Evolutionary conservation across 2,329 filamentous ascomycete genomes (phyloP).

Genomic region (Phaeoacremonium minimum): DNA sequence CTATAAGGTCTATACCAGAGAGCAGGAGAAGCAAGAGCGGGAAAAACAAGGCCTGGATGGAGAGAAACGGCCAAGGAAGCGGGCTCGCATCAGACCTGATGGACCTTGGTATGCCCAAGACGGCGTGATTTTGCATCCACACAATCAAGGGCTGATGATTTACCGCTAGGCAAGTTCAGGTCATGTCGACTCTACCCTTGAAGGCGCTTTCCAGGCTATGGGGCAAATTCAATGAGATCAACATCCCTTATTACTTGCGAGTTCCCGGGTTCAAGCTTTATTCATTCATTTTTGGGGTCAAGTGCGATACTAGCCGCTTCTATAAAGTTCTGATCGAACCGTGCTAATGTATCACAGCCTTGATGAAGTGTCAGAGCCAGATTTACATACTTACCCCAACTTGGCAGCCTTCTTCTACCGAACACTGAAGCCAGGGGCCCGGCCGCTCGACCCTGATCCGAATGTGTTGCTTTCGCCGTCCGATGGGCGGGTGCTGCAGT

Average conservation of each 20-base stretch:
- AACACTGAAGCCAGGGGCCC: conserved; percentile 80
- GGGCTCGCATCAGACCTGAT: conserved; percentile 66
- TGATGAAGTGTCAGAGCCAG: conserved; percentile 79
- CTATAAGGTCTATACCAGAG: conserved; percentile 64
- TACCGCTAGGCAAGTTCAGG: conserved; percentile 68
- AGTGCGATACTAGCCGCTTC: too few relatives aligned
- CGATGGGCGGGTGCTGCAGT: conserved; percentile 88
- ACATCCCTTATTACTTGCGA: conserved; percentile 81
- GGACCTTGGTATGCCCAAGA: conserved; percentile 73
- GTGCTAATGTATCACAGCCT: conserved; percentile 61
- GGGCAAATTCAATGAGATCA: conserved; percentile 87
- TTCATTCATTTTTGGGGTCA: conserved; percentile 86
- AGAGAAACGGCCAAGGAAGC: conserved; percentile 42
- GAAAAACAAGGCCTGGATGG: conserved; percentile 36
- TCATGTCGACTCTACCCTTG: conserved; percentile 89
- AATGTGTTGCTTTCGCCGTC: conserved; percentile 82
- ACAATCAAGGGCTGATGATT: conserved; percentile 8
- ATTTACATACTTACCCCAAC: conserved; percentile 87
- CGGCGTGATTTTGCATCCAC: not conserved
- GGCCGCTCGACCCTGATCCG: conserved; percentile 77
- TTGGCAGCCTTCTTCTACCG: conserved; percentile 97
- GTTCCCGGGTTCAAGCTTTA: conserved; percentile 90
- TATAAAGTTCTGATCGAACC: too few relatives aligned
- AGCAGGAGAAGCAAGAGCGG: conserved; percentile 47
- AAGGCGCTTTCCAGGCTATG: conserved; percentile 87